These are phyloP conservation scores for Irpex sp. DNA, from an alignment of 1,284 basidiomycete genomes.

Conservation along the genomic window DNA sequence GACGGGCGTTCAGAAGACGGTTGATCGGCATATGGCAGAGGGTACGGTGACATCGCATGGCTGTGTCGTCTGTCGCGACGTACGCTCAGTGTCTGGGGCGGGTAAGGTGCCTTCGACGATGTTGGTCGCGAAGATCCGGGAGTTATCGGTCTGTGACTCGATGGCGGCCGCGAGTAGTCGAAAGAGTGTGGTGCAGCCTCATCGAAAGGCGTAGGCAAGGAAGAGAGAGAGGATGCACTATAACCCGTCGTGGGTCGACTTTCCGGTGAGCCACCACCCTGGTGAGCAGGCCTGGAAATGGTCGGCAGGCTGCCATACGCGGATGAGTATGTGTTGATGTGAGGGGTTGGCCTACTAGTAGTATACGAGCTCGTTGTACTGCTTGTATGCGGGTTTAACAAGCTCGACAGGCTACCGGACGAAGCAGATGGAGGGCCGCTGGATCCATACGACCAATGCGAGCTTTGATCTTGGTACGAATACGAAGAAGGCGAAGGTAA, in stretches of 20 bases:
- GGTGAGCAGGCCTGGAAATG: constrained; percentile 45
- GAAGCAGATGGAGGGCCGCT: constrained; percentile 67
- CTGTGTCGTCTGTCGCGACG: constrained; percentile 71
- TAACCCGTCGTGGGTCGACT: constrained; percentile 80
- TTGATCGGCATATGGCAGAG: constrained; percentile 65
- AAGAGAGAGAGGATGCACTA: constrained; percentile 74
- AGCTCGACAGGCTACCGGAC: constrained; percentile 65
- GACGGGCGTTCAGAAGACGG: constrained; percentile 55
- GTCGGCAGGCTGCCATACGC: constrained; percentile 61
- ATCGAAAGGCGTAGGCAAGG: constrained; percentile 56
- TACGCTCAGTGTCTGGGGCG: constrained; percentile 53
- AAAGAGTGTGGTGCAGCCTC: constrained; percentile 45
- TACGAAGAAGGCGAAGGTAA: constrained; percentile 48
- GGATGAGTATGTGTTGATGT: constrained; percentile 61
- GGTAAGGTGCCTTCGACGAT: constrained; percentile 58
- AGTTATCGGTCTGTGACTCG: constrained; percentile 50
- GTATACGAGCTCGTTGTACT: constrained; percentile 38
- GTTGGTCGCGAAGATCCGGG: constrained; percentile 49
- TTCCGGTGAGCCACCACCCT: constrained; percentile 66
- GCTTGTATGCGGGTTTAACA: constrained; percentile 70
- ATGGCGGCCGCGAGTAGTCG: constrained; percentile 66
- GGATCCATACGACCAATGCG: constrained; percentile 32
- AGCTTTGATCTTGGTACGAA: constrained; percentile 44
- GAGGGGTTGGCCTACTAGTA: constrained; percentile 40
- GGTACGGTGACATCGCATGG: constrained; percentile 81